Evolutionary conservation across 306 rosid genomes (phyloP), one percentile per base, ranked within the genome.

Genomic region (Luffa aegyptiaca): DNA sequence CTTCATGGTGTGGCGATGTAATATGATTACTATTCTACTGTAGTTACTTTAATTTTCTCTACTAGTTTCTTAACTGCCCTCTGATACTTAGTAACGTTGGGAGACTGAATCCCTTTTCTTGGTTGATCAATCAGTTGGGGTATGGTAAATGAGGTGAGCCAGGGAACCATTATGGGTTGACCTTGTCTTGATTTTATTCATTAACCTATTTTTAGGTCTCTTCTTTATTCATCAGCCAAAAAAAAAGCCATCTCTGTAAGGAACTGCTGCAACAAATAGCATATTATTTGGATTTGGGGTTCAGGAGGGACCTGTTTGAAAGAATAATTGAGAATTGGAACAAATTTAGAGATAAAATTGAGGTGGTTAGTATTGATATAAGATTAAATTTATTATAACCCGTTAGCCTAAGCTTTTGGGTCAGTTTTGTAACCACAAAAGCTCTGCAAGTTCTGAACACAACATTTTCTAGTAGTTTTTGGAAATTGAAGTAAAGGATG

Each of bases 41-140:
- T 48, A 45, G 77, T 26, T 51, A 44, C 76, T 14, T 55, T 35
- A 21, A 75, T 49, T 52, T 53, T 18, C 63, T 75, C 37, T 26
- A 75, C 33, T 35, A 75, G 64, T 75, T 75, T 75, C 48, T 75
- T 53, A n/a, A 55, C 41, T 75, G 49, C 39, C 42, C 78, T 74
- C 13, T 51, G 10, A 8, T 48, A 21, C 18, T 20, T 48, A 21
- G 9, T 20, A 26, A 41, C 35, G 44, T 74, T 31, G 39, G 77
- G 42, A 74, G 58, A 49, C 37, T 74, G 63, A 51, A 74, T 45
- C 17, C 10, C 48, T 33, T 77, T 58, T 45, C 48, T 59, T 74
- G 59, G 58, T 74, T 74, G 61, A 35, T 35, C 53, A 11, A 57
- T 49, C 72, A 33, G 41, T 59, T 61, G 7, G 31, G 7, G 68